These are phyloP conservation scores for Microthyrium microscopicum DNA, from an alignment of 2,329 filamentous ascomycete species.

Conservation along the genomic window DNA sequence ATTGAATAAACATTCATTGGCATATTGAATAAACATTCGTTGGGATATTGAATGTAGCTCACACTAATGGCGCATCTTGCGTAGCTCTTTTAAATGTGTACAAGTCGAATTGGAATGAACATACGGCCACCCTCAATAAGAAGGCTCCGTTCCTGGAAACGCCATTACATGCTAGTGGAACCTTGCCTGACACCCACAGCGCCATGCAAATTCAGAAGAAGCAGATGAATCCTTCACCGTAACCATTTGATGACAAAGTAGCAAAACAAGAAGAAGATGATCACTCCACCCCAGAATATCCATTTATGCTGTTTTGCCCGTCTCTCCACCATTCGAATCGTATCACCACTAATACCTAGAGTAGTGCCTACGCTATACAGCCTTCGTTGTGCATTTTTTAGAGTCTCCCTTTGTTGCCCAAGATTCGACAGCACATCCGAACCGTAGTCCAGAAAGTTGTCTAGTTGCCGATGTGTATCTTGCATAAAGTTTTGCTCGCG, in stretches of 20 bases:
- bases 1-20: too few species aligned
- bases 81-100: too few species aligned
- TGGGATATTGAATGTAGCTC: too few species aligned
- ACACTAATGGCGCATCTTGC: too few species aligned
- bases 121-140: too few species aligned
- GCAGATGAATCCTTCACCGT: slow-evolving; percentile 38
- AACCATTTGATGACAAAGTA: slow-evolving; percentile 80
- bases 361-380: slow-evolving; percentile 91
- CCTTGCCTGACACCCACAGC: too few species aligned
- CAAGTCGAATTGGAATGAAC: too few species aligned
- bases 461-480: slow-evolving; percentile 66
- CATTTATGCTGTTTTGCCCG: slow-evolving; percentile 90
- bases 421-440: slow-evolving; percentile 81
- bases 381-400: slow-evolving; percentile 84
- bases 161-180: too few species aligned
- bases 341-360: slow-evolving; percentile 82
- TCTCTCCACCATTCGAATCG: slow-evolving; percentile 90
- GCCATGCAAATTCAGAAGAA: too few species aligned
- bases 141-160: too few species aligned
- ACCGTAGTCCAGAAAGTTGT: slow-evolving; percentile 85
- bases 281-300: slow-evolving; percentile 81
- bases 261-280: slow-evolving; percentile 81
- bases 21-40: too few species aligned
- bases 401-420: slow-evolving; percentile 76
- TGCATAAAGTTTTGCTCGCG: slow-evolving; percentile 79